phyloP scores from a whole-genome alignment of 495 filamentous ascomycete species.

The Penicillium goetzii region DNA sequence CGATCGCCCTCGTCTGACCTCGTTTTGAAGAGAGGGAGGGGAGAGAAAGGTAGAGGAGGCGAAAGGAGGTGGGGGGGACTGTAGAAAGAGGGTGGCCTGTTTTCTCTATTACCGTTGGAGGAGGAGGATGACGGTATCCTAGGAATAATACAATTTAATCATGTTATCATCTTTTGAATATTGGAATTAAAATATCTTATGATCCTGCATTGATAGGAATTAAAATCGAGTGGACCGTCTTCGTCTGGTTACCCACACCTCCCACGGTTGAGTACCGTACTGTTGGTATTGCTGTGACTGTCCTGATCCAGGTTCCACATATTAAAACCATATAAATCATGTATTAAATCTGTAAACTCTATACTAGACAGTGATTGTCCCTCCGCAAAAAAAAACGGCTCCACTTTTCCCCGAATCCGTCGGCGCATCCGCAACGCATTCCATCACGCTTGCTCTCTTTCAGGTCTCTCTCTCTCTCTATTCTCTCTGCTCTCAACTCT shows the following conservation, averaged over 20 bases:
- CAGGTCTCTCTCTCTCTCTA: background rate
- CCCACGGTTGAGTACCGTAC: background rate
- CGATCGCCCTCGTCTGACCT: slow-evolving; percentile 19
- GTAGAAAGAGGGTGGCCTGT: background rate
- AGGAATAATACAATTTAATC: too few relatives aligned
- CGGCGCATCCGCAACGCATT: slow-evolving; percentile 26
- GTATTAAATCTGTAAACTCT: slow-evolving; percentile 19
- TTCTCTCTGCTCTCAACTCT: slow-evolving; percentile 7
- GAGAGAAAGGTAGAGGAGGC: background rate
- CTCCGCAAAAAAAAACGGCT: slow-evolving; percentile 36
- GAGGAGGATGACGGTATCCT: too few relatives aligned
- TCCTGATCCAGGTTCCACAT: background rate
- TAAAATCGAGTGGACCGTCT: background rate
- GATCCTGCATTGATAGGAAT: slow-evolving; percentile 3
- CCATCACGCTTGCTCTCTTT: slow-evolving; percentile 15
- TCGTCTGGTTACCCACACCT: slow-evolving; percentile 3
- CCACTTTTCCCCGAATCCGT: slow-evolving; percentile 44
- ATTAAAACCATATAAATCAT: background rate
- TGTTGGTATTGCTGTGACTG: background rate
- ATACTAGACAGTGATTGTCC: background rate
- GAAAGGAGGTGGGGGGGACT: background rate
- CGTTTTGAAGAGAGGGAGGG: background rate
- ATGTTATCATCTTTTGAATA: background rate
- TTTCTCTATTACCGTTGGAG: background rate
- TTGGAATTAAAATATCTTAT: background rate